Evolutionary conservation across 768 basidiomycete genomes (phyloP), one percentile per base, ranked within the genome.

Genomic region (Paxillus involutus): DNA sequence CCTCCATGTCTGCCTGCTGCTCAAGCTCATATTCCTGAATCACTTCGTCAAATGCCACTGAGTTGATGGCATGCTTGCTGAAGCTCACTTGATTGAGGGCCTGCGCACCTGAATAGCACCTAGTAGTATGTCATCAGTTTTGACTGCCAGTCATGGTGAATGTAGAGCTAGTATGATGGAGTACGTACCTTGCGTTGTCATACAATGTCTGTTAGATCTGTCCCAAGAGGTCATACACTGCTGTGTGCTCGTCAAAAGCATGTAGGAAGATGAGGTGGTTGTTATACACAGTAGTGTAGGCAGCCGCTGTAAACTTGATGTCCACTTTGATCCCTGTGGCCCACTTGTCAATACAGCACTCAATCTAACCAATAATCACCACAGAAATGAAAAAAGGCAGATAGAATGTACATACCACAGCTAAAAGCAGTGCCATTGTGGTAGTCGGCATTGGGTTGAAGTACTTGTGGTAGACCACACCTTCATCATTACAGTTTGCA

Each of bases 401-500:
- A 24, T 5, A 5, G 24, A 24, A 35, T 29, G 12, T 21, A 24
- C 43, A 11, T 19, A 26, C 43, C 14, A 19, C 43, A 44, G 43
- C 16, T 21, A 56, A 52, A 33, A 56, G 12, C 36, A 56, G 39
- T 0, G 51, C 51, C 1, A 52, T 35, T 17, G 40, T 52, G 33
- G 44, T 8, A 21, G 53, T 33, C 0, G 50, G 51, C 24, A 62
- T 39, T n/a, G 65, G 69, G n/a, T 61, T 55, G 30, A 70, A 71
- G 17, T 60, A 46, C 33, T 56, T 59, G 12, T 46, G 46, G 29
- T 64, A 54, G 3, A 52, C 42, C 4, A 68, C 52, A 29, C 70
- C 70, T 37, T 70, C 63, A 48, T 65, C 61, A n/a, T 46, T 49
- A 2, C 49, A 51, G 49, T 69, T 67, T 19, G 44, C 44, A 44